Conservation (phyloP, 371 early-diverging fungal species). For the Nosema muscidifuracis region DNA sequence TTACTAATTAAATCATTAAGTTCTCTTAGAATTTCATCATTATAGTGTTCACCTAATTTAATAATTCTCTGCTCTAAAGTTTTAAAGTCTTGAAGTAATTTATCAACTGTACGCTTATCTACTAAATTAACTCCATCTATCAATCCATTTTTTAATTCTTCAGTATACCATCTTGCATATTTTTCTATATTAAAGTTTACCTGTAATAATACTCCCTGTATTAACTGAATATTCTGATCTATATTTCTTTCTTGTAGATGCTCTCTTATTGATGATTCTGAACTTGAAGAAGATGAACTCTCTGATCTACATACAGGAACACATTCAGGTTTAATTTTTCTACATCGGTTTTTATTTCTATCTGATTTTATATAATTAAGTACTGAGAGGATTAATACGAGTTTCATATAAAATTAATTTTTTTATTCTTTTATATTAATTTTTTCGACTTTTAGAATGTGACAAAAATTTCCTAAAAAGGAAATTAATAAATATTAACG, state of each 20-base stretch:
- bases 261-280: neutral
- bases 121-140: neutral
- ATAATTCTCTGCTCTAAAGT: neutral
- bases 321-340: neutral
- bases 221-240: neutral
- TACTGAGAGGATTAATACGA: too few species aligned
- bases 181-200: neutral
- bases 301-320: neutral
- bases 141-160: constrained; percentile 1
- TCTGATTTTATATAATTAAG: too few species aligned
- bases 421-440: too few species aligned
- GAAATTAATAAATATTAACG: too few species aligned
- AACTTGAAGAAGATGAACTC: neutral
- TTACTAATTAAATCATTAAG: neutral
- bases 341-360: too few species aligned
- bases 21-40: constrained; percentile 5
- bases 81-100: neutral
- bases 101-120: neutral
- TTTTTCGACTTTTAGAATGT: too few species aligned
- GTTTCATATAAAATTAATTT: too few species aligned
- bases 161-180: neutral
- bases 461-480: too few species aligned
- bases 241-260: neutral
- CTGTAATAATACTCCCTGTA: constrained; percentile 10
- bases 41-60: neutral